Evolutionary conservation across 1,284 basidiomycete species (phyloP).

Genomic region (Heterobasidion occidentale): DNA sequence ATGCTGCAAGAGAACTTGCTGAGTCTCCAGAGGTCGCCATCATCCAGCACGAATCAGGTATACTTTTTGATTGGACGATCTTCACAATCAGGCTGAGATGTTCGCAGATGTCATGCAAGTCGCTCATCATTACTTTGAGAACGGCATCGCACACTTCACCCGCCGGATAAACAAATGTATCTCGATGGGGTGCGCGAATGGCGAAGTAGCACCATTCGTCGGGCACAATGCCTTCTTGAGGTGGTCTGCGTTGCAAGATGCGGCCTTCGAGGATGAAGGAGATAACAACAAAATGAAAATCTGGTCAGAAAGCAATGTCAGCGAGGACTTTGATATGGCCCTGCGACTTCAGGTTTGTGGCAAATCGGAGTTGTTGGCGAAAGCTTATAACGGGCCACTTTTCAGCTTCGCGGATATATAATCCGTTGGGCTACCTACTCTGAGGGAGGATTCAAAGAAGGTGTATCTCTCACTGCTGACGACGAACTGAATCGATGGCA

Average conservation of each 20-base stretch:
- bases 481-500: slow-evolving; percentile 84
- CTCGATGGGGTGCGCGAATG: slow-evolving; percentile 68
- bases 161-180: slow-evolving; percentile 73
- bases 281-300: slow-evolving; percentile 59
- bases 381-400: background rate
- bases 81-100: background rate
- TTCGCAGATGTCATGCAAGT: slow-evolving; percentile 75
- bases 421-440: slow-evolving; percentile 84
- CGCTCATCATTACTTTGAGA: slow-evolving; percentile 81
- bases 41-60: slow-evolving; percentile 76
- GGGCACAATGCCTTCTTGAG: slow-evolving; percentile 86
- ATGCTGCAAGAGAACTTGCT: slow-evolving; percentile 74
- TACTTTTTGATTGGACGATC: slow-evolving; percentile 9
- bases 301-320: slow-evolving; percentile 82
- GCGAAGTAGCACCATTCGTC: slow-evolving; percentile 80
- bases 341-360: slow-evolving; percentile 27
- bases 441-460: slow-evolving; percentile 77
- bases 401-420: slow-evolving; percentile 54
- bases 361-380: no score
- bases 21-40: slow-evolving; percentile 77
- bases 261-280: slow-evolving; percentile 58
- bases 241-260: slow-evolving; percentile 81
- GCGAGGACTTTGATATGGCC: slow-evolving; percentile 78
- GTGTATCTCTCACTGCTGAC: slow-evolving; percentile 77
- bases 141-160: slow-evolving; percentile 80